Conservation (phyloP, 345 rosid species). For the Eucalyptus cloeziana region DNA sequence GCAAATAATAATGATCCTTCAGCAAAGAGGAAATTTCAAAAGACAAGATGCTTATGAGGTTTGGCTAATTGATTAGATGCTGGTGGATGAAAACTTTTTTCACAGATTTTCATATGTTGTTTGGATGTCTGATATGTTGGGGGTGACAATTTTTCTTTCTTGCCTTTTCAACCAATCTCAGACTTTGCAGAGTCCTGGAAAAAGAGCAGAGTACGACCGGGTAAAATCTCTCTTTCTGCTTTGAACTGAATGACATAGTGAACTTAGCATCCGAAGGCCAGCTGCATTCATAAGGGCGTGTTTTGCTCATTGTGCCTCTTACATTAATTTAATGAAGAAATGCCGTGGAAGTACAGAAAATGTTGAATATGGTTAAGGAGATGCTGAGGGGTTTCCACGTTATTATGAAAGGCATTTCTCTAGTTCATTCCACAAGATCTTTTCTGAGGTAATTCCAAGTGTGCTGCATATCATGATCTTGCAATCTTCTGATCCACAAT, state of each 20-base stretch:
- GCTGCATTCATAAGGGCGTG: neutral
- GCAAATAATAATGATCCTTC: conserved; percentile 73
- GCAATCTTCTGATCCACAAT: neutral
- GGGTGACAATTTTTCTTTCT: neutral
- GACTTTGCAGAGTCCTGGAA: conserved; percentile 49
- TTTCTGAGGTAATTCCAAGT: conserved; percentile 44
- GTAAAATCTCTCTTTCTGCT: conserved; percentile 3
- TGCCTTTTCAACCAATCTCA: conserved; percentile 10
- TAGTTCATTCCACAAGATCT: conserved; percentile 63
- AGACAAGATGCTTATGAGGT: conserved; percentile 88
- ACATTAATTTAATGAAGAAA: conserved; percentile 14
- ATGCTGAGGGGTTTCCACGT: conserved; percentile 39
- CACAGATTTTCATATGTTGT: neutral
- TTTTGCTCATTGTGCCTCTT: neutral
- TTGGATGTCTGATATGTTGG: neutral
- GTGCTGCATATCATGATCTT: neutral
- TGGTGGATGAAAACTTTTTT: neutral
- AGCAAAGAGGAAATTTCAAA: conserved; percentile 78
- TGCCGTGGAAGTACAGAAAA: conserved; percentile 16
- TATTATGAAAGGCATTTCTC: conserved; percentile 57
- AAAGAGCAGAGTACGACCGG: conserved; percentile 59
- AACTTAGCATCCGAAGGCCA: neutral
- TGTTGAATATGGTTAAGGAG: conserved; percentile 35
- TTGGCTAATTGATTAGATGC: neutral
- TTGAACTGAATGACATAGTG: neutral